Evolutionary conservation across 768 basidiomycete species (phyloP), one percentile per base, ranked within the genome.

Genomic region (Mycena chlorophos): DNA sequence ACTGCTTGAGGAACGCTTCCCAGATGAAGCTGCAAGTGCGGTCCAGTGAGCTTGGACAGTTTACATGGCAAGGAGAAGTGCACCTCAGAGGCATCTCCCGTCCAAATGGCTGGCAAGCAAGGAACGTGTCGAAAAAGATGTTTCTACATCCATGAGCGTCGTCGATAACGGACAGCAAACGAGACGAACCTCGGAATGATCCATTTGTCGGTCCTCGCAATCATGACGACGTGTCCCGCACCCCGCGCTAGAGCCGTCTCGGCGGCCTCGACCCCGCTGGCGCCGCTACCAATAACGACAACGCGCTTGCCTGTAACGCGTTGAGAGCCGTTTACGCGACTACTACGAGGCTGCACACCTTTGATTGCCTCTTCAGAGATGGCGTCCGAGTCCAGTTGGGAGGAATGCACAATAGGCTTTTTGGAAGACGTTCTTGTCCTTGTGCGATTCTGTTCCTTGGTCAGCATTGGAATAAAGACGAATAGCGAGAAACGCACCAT

Each of bases 81-180:
- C 27, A 77, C 75, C 77, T 79, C 27, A 79, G 64, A 6, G 79
- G 78, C 75, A 80, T 81, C 62, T 83, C 71, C 5, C 76, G 68
- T 4, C 81, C 81, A 58, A 82, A 82, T 0, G 81, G 80, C 61
- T 82, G 80, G 26, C 74, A 70, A 2, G 79, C 71, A 39, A 83
- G 71, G 29, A 73, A 56, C 2, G 74, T 77, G 60, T 83, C 81
- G 45, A 84, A 58, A 43, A 80, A 39, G 5, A 78, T 73, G 53
- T 82, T 81, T 22, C 63, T 63, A 49, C 30, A 58, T 28, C 47
- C 26, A 28, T 17, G 10, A 34, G 22, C 17, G 40, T 3, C 37
- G 25, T 31, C 3, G 25, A 19, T 30, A 29, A 19, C 46, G 17
- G 4, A n/a, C 12, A 29, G 22, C 26, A 2, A 0, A 4, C n/a